These are phyloP conservation scores for Ambrosiella xylebori DNA, from an alignment of 2,329 filamentous ascomycete genomes.

Conservation along the genomic window DNA sequence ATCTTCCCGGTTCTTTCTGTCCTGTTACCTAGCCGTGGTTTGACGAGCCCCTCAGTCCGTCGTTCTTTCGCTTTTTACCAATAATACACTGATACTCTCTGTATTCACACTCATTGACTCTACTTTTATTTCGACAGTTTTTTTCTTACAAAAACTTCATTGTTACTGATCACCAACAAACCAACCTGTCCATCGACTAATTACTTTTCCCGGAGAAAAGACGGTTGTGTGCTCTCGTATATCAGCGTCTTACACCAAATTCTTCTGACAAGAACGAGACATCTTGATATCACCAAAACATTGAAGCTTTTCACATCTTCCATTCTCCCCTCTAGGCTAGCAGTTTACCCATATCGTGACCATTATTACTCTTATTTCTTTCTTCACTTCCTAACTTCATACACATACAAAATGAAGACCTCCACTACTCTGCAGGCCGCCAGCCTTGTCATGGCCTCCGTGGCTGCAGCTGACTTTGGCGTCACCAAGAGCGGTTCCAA, in stretches of 20 bases:
- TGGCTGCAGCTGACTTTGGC: constrained; percentile 25
- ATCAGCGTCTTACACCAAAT: background rate
- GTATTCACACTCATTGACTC: background rate
- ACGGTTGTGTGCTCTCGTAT: background rate
- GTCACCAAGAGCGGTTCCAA: constrained; percentile 24
- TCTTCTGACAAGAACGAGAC: constrained; percentile 5
- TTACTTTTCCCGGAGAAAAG: constrained; percentile 6
- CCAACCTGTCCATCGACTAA: background rate
- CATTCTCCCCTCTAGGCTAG: background rate
- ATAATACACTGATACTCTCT: background rate
- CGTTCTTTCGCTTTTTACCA: background rate
- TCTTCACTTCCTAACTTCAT: background rate
- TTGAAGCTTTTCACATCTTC: background rate
- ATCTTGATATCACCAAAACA: background rate
- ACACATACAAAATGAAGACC: constrained; percentile 6
- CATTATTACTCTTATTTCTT: background rate
- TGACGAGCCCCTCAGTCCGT: constrained; percentile 11
- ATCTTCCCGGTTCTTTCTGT: constrained; percentile 1
- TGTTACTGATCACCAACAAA: background rate
- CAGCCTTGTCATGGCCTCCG: constrained; percentile 13
- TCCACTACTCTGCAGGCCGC: constrained; percentile 4
- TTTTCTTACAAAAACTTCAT: background rate
- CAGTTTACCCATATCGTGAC: background rate
- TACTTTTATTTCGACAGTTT: background rate
- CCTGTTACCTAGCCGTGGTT: constrained; percentile 10